Conservation (phyloP, 2,329 filamentous ascomycete species). For the Alternaria burnsii region DNA sequence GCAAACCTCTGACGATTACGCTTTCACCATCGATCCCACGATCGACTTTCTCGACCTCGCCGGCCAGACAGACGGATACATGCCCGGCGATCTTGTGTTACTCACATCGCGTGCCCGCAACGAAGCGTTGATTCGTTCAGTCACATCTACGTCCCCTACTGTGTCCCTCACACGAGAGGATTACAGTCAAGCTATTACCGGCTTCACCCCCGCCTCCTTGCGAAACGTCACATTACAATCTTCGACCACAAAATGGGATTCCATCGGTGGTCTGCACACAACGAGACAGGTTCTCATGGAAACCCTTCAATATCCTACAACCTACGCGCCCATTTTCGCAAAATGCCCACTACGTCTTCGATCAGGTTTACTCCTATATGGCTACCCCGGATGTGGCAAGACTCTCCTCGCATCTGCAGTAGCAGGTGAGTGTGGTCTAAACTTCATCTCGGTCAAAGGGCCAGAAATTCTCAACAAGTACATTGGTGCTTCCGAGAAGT, state of each 20-base stretch:
- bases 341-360: constrained; percentile 94
- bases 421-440: constrained; percentile 96
- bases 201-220: constrained; percentile 93
- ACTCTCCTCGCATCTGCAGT: constrained; percentile 94
- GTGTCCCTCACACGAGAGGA: constrained; percentile 76
- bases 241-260: constrained; percentile 89
- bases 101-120: constrained; percentile 88
- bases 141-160: constrained; percentile 56
- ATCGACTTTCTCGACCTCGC: constrained; percentile 93
- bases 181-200: constrained; percentile 84
- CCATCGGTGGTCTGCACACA: constrained; percentile 85
- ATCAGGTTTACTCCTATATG: constrained; percentile 91
- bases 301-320: constrained; percentile 95
- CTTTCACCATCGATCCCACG: constrained; percentile 76
- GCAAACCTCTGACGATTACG: constrained; percentile 51
- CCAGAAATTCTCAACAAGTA: constrained; percentile 99
- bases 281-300: constrained; percentile 93
- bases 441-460: constrained; percentile 98
- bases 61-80: constrained; percentile 94
- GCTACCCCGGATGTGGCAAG: constrained; percentile 95
- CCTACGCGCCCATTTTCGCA: constrained; percentile 96
- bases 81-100: constrained; percentile 91
- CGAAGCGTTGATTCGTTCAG: constrained; percentile 87
- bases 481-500: constrained; percentile 97
- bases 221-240: constrained; percentile 94